These are phyloP conservation scores for Beauveria pseudobassiana DNA, from an alignment of 2,329 filamentous ascomycete species.

Conservation along the genomic window DNA sequence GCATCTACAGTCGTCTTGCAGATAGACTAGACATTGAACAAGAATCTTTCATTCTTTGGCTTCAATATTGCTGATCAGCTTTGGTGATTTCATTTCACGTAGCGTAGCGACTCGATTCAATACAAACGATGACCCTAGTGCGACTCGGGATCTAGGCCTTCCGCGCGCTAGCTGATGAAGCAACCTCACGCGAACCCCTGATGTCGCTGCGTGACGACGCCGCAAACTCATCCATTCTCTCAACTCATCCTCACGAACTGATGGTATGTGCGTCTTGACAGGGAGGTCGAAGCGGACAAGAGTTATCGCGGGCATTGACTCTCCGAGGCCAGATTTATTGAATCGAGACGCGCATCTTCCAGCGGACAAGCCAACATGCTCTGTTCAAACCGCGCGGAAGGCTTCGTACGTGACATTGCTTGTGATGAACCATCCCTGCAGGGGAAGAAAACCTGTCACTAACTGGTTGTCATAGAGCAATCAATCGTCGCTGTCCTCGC, in stretches of 20 bases:
- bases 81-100: background rate
- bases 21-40: no score
- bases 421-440: no score
- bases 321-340: background rate
- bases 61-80: no score
- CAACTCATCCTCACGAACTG: background rate
- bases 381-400: constrained; percentile 2
- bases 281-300: no score
- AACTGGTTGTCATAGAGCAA: background rate
- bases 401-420: constrained; percentile 4
- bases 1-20: no score
- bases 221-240: background rate
- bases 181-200: background rate
- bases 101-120: background rate
- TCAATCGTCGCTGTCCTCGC: background rate
- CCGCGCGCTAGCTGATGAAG: constrained; percentile 5
- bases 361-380: background rate
- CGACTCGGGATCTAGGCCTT: background rate
- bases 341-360: background rate
- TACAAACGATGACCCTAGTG: background rate
- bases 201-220: background rate
- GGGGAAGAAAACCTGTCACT: background rate
- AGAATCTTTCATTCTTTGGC: background rate
- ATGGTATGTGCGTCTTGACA: no score
- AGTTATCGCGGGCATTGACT: background rate